Evolutionary conservation across 805 yeast species (phyloP).

Genomic region (Candida sonorensis): DNA sequence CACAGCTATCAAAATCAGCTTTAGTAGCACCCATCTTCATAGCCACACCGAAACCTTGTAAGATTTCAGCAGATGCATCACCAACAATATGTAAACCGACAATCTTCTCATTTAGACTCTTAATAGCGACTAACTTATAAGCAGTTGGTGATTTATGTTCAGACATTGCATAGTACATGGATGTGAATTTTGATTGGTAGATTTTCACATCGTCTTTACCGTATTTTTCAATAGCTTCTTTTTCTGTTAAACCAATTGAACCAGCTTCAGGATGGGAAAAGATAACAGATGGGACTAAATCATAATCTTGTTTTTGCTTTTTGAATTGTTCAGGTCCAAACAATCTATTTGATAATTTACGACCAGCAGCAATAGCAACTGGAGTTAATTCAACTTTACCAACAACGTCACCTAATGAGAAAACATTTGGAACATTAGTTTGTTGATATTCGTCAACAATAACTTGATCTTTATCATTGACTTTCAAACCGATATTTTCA

Average conservation of each 20-base stretch:
- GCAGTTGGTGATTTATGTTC: constrained; percentile 78
- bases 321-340: constrained; percentile 74
- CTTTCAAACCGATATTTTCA: constrained; percentile 66
- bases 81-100: constrained; percentile 95
- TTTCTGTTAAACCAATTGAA: constrained; percentile 79
- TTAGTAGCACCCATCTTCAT: constrained; percentile 99
- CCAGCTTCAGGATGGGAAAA: constrained; percentile 98
- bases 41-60: constrained; percentile 98
- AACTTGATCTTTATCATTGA: constrained; percentile 55
- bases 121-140: constrained; percentile 67
- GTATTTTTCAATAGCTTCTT: constrained; percentile 67
- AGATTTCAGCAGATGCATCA: constrained; percentile 81
- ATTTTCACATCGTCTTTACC: constrained; percentile 77
- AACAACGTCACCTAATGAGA: constrained; percentile 89
- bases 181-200: constrained; percentile 76
- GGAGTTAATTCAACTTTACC: constrained; percentile 95
- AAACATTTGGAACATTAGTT: constrained; percentile 64
- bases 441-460: constrained; percentile 84
- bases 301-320: constrained; percentile 76
- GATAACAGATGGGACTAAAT: constrained; percentile 89
- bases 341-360: constrained; percentile 84
- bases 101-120: constrained; percentile 82
- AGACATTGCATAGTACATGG: constrained; percentile 91
- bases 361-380: constrained; percentile 97
- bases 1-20: constrained; percentile 89